Conservation (phyloP, 164 flowering plant genomes). For the Chloranthus sessilifolius region DNA sequence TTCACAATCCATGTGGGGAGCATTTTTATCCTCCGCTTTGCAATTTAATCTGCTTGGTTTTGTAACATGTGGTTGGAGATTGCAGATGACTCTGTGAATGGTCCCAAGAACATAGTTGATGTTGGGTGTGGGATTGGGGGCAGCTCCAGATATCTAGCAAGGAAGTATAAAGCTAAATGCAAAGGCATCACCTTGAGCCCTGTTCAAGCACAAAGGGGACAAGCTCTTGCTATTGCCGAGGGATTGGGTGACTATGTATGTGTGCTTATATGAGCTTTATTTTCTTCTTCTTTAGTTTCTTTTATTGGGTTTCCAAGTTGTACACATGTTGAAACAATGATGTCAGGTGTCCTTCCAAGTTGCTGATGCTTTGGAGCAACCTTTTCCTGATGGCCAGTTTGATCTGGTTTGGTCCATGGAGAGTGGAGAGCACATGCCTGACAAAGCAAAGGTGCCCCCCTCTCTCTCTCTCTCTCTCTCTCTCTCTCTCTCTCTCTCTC, state of each 20-base stretch:
- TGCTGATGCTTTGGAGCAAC: slow-evolving; percentile 89
- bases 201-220: slow-evolving; percentile 78
- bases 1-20: no score
- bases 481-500: no score
- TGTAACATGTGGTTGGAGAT: no score
- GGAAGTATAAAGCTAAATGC: slow-evolving; percentile 61
- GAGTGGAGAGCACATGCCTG: slow-evolving; percentile 99
- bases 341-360: slow-evolving; percentile 78
- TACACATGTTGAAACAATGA: slow-evolving; percentile 4
- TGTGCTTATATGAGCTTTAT: no score
- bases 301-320: no score
- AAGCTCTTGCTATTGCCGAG: slow-evolving; percentile 60
- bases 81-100: slow-evolving; percentile 38
- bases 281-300: no score
- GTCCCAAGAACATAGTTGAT: slow-evolving; percentile 67
- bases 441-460: slow-evolving; percentile 67
- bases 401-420: slow-evolving; percentile 99
- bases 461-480: no score
- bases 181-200: slow-evolving; percentile 88
- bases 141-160: slow-evolving; percentile 82
- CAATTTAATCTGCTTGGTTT: no score
- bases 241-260: slow-evolving; percentile 61
- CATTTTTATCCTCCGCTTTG: no score
- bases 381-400: slow-evolving; percentile 81
- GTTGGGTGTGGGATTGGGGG: slow-evolving; percentile 99